Percentiles rank a stretch among this genome's conserved stretches.
These are phyloP conservation scores for Leishmania tarentolae DNA, from an alignment of 208 protist genomes.

Conservation along the genomic window DNA sequence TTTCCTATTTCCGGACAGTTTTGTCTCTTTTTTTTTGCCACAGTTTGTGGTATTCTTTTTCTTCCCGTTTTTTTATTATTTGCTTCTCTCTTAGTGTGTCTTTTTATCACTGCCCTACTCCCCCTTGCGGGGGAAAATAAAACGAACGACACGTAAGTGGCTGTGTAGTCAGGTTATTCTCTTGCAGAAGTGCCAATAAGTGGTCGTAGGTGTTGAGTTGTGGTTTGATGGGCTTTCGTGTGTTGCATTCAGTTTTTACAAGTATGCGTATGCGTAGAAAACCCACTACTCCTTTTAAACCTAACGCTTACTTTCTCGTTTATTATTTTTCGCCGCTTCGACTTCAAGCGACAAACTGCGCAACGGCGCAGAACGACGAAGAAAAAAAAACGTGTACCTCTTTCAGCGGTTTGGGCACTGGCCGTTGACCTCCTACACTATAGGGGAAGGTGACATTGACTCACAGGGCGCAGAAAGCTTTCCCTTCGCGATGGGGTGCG, in stretches of 20 bases:
- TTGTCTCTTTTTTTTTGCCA: background rate
- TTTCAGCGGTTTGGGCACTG: background rate
- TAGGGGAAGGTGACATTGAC: background rate
- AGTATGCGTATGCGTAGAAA: background rate
- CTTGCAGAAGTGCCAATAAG: background rate
- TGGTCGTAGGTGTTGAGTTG: background rate
- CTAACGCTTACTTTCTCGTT: background rate
- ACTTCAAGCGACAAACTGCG: background rate
- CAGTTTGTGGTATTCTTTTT: background rate
- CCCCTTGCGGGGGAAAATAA: background rate
- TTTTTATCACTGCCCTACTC: background rate
- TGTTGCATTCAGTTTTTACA: background rate
- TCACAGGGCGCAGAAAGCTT: background rate
- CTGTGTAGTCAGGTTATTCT: background rate
- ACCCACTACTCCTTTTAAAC: background rate
- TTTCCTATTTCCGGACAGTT: background rate
- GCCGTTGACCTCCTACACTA: background rate
- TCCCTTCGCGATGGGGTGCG: constrained; percentile 7
- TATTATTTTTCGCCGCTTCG: background rate
- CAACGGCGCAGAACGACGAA: background rate
- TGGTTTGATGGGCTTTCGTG: background rate
- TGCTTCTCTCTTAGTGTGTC: background rate
- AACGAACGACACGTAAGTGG: background rate
- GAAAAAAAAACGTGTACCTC: background rate
- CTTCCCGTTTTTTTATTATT: background rate